A percentile compares a stretch with the other conserved stretches of the same genome.
phyloP scores from a whole-genome alignment of 495 filamentous ascomycete genomes.

The Gamarada debralockiae region DNA sequence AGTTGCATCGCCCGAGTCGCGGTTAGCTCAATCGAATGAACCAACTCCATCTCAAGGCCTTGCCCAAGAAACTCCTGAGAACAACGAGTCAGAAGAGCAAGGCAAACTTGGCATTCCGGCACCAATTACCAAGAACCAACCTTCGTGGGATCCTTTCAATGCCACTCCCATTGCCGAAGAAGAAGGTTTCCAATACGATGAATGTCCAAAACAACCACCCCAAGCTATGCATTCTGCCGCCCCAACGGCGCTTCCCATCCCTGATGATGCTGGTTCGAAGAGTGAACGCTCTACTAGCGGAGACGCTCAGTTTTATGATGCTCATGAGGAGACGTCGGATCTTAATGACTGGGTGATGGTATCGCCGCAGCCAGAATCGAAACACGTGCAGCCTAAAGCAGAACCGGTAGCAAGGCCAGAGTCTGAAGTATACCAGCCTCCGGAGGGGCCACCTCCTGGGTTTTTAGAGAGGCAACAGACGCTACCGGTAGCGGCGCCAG shows the following conservation, averaged over 20 bases:
- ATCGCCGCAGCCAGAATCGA: conserved; percentile 12
- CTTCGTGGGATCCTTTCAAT: conserved; percentile 25
- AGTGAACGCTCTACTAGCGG: conserved; percentile 14
- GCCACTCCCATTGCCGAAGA: conserved; percentile 26
- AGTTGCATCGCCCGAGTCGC: background rate
- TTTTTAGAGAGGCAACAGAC: too few relatives aligned
- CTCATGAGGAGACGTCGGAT: conserved; percentile 10
- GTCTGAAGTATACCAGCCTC: background rate
- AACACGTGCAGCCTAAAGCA: background rate
- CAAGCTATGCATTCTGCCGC: background rate
- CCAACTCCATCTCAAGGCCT: background rate
- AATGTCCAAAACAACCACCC: background rate
- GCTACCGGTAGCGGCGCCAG: too few relatives aligned
- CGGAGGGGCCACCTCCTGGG: background rate
- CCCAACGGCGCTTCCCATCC: background rate
- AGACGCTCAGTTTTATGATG: conserved; percentile 10
- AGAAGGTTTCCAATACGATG: conserved; percentile 12
- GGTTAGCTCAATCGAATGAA: background rate
- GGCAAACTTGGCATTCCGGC: conserved; percentile 12
- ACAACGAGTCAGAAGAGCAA: background rate
- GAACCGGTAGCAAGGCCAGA: conserved; percentile 7
- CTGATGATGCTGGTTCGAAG: background rate
- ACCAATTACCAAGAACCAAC: conserved; percentile 24
- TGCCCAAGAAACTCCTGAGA: background rate
- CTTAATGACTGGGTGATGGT: conserved; percentile 34